Evolutionary conservation across 1,284 basidiomycete species (phyloP).

Genomic region (Trametes polyzona): DNA sequence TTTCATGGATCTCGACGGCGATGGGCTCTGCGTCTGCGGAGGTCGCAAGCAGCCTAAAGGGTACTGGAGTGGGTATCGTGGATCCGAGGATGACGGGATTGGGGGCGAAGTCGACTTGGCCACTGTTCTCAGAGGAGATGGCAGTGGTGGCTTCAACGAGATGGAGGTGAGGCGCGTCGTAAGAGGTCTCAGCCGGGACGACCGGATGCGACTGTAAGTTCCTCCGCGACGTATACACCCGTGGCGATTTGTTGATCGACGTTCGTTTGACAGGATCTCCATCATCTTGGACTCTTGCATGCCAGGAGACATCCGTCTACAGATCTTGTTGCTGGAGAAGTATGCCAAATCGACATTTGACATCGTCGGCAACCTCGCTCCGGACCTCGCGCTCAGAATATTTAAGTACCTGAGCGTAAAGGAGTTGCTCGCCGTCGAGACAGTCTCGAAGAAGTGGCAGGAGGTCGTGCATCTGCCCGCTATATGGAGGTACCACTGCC

Average conservation of each 20-base stretch:
- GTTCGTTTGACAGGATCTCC: conserved; percentile 35
- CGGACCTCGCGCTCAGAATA: conserved; percentile 67
- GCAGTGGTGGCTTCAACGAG: conserved; percentile 65
- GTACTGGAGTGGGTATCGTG: conserved; percentile 68
- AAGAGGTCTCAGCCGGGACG: conserved; percentile 62
- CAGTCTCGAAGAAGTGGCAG: conserved; percentile 78
- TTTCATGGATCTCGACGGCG: conserved; percentile 31
- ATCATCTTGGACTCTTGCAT: conserved; percentile 63
- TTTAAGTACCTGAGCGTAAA: conserved; percentile 66
- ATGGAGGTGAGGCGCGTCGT: conserved; percentile 67
- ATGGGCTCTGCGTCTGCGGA: conserved; percentile 61
- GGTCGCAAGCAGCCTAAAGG: conserved; percentile 57
- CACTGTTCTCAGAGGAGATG: conserved; percentile 53
- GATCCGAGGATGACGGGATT: conserved; percentile 42
- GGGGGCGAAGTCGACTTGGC: conserved; percentile 49
- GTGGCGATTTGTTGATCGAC: not conserved
- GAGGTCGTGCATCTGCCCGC: conserved; percentile 69
- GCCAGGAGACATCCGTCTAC: conserved; percentile 77
- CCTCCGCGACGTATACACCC: not conserved
- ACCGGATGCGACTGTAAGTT: conserved; percentile 74
- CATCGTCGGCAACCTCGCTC: conserved; percentile 74
- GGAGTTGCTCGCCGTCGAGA: conserved; percentile 65
- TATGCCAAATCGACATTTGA: conserved; percentile 83
- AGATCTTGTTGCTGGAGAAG: conserved; percentile 81
- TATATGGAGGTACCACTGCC: conserved; percentile 79